These are phyloP conservation scores for Solanum corneliomulleri DNA, from an alignment of 257 asterid genomes.

Conservation along the genomic window DNA sequence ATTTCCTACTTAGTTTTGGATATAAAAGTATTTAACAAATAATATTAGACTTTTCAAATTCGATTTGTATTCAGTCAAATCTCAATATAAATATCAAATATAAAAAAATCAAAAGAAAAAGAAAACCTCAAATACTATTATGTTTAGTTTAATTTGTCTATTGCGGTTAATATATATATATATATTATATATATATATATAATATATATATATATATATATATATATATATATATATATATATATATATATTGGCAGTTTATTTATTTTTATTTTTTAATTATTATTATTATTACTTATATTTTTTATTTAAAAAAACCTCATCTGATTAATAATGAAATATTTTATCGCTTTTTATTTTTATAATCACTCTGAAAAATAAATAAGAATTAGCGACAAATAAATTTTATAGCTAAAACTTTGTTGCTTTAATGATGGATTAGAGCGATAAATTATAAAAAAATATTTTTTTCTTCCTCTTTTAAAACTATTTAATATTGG, in stretches of 20 bases:
- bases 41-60: neutral
- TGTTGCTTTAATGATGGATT: neutral
- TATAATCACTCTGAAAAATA: no score
- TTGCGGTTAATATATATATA: neutral
- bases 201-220: no score
- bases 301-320: no score
- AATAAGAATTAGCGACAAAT: neutral
- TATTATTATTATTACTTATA: no score
- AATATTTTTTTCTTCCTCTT: neutral
- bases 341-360: neutral
- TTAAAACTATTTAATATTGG: neutral
- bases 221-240: no score
- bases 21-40: neutral
- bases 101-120: rapidly evolving
- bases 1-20: neutral
- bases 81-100: no score
- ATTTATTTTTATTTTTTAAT: no score
- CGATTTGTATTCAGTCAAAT: neutral
- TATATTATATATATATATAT: no score
- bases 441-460: neutral
- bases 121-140: neutral
- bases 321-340: neutral
- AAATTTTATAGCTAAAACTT: neutral
- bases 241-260: no score
- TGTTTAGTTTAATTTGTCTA: neutral